Evolutionary conservation across 129 eudicot genomes (phyloP), one percentile per base, ranked within the genome.

Genomic region (Artemisia argyi): DNA sequence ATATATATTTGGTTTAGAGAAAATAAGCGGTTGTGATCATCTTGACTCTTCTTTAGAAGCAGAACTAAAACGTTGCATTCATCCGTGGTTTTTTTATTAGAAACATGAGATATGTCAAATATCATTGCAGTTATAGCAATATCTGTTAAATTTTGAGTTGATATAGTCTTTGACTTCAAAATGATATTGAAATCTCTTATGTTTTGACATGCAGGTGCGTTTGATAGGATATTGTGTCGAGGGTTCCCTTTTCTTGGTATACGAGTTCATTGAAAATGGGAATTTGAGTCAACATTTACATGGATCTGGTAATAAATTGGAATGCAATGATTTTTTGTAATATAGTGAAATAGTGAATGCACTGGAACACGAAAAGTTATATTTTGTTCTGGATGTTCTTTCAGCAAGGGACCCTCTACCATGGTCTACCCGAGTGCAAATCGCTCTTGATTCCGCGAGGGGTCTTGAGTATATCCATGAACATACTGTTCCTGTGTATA

Each of bases 391-490:
- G 44, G 17, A 54, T 53, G 11, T 50, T 22, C 39, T n/a, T 79
- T 3, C 76, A 94, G 97, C 69, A 69, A 77, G 80, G 82, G 86
- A 83, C 24, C 90, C 96, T 6, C 83, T 94, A 30, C 73, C 97
- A 26, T 94, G 97, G 99, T 70, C 93, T 66, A 78, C 86, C 46
- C 89, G 99, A 75, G 88, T 94, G 71, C 98, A 94, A 73, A 88
- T 94, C 49, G 98, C 98, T 66, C 86, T 94, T 12, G 98, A 94
- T 80, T 94, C 98, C 57, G 98, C 98, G 13, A 82, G 98, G 66
- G 98, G 96, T 49, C 97, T 94, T 51, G 98, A 94, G 71, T 94
- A 94, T 64, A 94, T 94, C 47, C 98, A 94, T 61, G 98, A 90
- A 58, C 98, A 94, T 73, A 94, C 98, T 30, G 93, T 90, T 50